Evolutionary conservation across 495 filamentous ascomycete genomes (phyloP), one percentile per base, ranked within the genome.

Genomic region (Endocarpon pusillum): DNA sequence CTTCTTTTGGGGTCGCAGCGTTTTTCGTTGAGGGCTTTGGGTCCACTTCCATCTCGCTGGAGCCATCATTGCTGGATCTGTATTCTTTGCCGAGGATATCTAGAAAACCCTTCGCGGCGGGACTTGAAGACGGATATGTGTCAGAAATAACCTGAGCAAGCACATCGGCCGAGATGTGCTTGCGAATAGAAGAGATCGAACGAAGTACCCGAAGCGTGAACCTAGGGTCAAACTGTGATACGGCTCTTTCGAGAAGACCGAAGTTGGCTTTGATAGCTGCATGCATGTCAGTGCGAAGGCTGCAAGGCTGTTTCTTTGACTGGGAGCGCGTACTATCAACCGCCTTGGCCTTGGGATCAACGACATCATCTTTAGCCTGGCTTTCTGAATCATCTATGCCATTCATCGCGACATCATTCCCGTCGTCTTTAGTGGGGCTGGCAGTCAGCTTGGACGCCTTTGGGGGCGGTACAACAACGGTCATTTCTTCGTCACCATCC

Each of bases 251-350:
- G 39, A 97, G 70, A 19, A 94, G 70, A 34, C 69, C 67, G 49
- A 93, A 94, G 58, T 92, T 94, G 66, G 67, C 71, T 60, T 85
- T 86, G 65, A 96, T 93, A 51, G 94, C 89, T 91, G 43, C 30
- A 37, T 33, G 32, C n/a, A n/a, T n/a, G 14, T 20, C 14, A 38
- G 36, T 35, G 15, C n/a, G 10, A 16, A 34, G 15, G 11, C 14
- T 7, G 7, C 27, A 14, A 11, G 29, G 21, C 16, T 10, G 21
- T 38, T 24, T 51, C 42, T 35, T 22, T n/a, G n/a, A n/a, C 15
- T 18, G 53, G 51, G 33, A 42, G 69, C 66, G 66, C 56, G 66
- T 67, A n/a, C n/a, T n/a, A n/a, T n/a, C n/a, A 24, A 79, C 65
- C 32, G 80, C 77, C 52, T 89, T 82, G 33, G 69, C 53, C 37